Conservation (phyloP, 1,139 yeast species). For the Suhomyces wounanorum region DNA sequence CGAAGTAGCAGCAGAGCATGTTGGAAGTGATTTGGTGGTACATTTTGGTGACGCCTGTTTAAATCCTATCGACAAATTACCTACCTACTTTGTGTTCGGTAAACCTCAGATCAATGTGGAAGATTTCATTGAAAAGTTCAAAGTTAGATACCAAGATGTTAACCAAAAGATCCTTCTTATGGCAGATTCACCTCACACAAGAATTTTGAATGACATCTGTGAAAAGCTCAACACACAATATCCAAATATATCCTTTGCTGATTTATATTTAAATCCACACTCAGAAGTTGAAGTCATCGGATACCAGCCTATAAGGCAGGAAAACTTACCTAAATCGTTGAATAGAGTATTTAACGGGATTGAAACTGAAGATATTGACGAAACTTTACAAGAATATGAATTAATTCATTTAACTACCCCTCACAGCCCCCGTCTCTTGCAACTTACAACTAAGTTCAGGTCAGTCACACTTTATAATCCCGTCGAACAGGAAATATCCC, state of each 20-base stretch:
- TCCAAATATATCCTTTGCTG: slow-evolving; percentile 50
- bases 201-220: slow-evolving; percentile 39
- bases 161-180: slow-evolving; percentile 53
- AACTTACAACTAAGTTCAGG: slow-evolving; percentile 68
- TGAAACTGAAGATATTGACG: slow-evolving; percentile 16
- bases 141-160: slow-evolving; percentile 28
- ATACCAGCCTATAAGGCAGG: slow-evolving; percentile 25
- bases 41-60: slow-evolving; percentile 97
- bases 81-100: slow-evolving; percentile 79
- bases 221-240: slow-evolving; percentile 37
- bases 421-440: slow-evolving; percentile 74
- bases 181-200: slow-evolving; percentile 67
- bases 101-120: slow-evolving; percentile 52
- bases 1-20: slow-evolving; percentile 96
- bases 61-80: slow-evolving; percentile 70
- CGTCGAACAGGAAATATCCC: slow-evolving; percentile 23
- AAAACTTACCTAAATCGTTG: slow-evolving; percentile 16
- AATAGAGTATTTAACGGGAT: slow-evolving; percentile 30
- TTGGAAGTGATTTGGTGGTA: slow-evolving; percentile 77
- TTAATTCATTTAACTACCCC: slow-evolving; percentile 76
- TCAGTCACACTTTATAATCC: slow-evolving; percentile 55
- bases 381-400: slow-evolving; percentile 39
- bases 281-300: slow-evolving; percentile 45
- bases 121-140: slow-evolving; percentile 36
- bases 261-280: slow-evolving; percentile 37